Conservation (phyloP, 225 moss, liverwort and hornwort genomes). For the Physcomitrium patens region DNA sequence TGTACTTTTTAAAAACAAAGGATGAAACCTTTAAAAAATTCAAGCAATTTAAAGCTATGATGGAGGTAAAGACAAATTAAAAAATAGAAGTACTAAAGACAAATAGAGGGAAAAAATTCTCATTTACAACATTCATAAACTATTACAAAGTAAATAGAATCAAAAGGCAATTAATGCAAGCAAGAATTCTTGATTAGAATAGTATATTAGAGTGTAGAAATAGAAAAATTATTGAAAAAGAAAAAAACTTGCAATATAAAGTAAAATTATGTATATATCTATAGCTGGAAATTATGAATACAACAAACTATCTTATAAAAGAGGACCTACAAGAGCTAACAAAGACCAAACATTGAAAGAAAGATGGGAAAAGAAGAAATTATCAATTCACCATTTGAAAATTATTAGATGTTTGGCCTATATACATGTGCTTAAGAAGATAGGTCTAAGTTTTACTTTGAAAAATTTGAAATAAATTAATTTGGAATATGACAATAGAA, state of each 20-base stretch:
- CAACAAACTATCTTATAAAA: background rate
- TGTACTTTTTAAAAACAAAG: too few relatives aligned
- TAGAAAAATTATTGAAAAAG: background rate
- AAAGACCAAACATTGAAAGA: background rate
- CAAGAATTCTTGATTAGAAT: background rate
- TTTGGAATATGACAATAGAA: background rate
- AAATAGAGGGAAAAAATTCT: background rate
- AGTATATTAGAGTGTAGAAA: background rate
- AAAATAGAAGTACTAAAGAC: background rate
- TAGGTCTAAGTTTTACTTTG: background rate
- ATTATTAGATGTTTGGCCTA: background rate
- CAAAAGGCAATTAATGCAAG: background rate
- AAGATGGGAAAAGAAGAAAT: background rate
- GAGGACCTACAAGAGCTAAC: background rate
- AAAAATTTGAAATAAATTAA: background rate
- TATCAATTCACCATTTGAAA: background rate
- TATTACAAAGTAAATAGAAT: background rate
- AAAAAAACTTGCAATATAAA: background rate
- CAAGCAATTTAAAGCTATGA: too few relatives aligned
- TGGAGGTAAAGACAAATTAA: background rate
- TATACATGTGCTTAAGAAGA: background rate
- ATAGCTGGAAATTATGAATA: background rate
- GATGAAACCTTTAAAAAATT: too few relatives aligned
- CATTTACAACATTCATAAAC: background rate
- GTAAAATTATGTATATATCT: background rate